Evolutionary conservation across 768 basidiomycete genomes (phyloP), one percentile per base, ranked within the genome.

Genomic region (Amyloporia xantha): DNA sequence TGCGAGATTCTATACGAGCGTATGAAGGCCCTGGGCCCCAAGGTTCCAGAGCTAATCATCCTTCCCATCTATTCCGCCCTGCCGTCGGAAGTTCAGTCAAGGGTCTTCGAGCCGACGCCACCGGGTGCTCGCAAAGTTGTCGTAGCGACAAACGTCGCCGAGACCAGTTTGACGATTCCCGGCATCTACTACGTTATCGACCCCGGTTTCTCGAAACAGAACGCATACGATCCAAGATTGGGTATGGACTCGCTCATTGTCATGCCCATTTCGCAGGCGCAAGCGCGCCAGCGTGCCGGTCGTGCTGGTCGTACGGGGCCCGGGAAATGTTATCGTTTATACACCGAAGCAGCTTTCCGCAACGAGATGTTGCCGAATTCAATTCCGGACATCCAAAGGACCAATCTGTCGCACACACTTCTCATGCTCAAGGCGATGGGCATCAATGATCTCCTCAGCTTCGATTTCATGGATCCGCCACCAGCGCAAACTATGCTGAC

Each of bases 391-490:
- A 98, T 99, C 55, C 95, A 97, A 65, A 81, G 96, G 25, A 89
- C 89, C 44, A 97, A 99, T 67, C 70, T 99, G 53, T 80, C 95
- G 4, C 75, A 82, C 49, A 98, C 95, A 0, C 97, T 99, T 62
- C 68, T 98, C 13, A 89, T 94, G 70, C 74, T 98, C 48, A 98
- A 98, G 66, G 96, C 96, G 2, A 98, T 99, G 96, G 96, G 95
- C 28, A 82, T 98, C 71, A 98, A 98, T 59, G 96, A 99, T 63
- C 70, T 98, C 3, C 81, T 98, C 49, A 91, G 90, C 68, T 98
- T 98, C 68, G 95, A 96, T 66, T 99, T 98, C 63, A 98, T 99
- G 96, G 96, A 98, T 66, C 93, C 95, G 1, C 96, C 96, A 21
- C 96, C 94, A 0, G 88, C 93, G 3, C 91, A 86, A 60, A 97